A percentile compares a stretch with the other conserved stretches of the same genome.
Conservation (phyloP, 148 eudicot genomes). For the Rhododendron ferrugineum region DNA sequence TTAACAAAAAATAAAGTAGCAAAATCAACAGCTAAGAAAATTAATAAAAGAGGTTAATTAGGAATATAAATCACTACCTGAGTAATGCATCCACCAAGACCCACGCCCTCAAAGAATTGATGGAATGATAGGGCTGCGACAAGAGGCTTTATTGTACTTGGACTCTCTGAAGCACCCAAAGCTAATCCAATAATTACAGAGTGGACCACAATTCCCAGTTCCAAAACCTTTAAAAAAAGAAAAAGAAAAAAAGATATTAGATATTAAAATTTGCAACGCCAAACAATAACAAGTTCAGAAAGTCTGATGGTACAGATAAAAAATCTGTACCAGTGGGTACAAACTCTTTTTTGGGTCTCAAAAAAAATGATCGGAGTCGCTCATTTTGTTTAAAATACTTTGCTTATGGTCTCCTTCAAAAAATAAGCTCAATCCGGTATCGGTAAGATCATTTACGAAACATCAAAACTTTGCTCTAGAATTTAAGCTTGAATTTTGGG, state of each 20-base stretch:
- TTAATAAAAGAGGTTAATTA: background rate
- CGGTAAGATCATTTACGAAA: no score
- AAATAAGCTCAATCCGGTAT: no score
- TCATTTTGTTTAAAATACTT: no score
- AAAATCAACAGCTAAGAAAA: no score
- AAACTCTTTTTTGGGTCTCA: no score
- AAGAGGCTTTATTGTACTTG: background rate
- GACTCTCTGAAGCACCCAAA: conserved; percentile 3
- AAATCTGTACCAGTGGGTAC: no score
- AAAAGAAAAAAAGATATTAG: background rate
- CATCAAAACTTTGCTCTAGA: no score
- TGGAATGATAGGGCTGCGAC: conserved; percentile 2
- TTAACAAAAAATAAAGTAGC: no score
- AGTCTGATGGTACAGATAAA: no score
- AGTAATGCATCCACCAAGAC: conserved; percentile 9
- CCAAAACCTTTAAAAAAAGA: background rate
- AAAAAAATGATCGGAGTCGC: no score
- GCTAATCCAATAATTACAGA: conserved; percentile 9
- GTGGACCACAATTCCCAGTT: conserved; percentile 5
- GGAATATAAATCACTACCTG: background rate
- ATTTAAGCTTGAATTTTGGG: no score
- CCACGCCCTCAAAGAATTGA: conserved; percentile 6
- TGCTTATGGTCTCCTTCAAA: no score
- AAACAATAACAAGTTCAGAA: background rate
- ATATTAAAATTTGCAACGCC: background rate